Evolutionary conservation across 1,139 yeast species (phyloP).

Genomic region (Pichia sorboxylosa): DNA sequence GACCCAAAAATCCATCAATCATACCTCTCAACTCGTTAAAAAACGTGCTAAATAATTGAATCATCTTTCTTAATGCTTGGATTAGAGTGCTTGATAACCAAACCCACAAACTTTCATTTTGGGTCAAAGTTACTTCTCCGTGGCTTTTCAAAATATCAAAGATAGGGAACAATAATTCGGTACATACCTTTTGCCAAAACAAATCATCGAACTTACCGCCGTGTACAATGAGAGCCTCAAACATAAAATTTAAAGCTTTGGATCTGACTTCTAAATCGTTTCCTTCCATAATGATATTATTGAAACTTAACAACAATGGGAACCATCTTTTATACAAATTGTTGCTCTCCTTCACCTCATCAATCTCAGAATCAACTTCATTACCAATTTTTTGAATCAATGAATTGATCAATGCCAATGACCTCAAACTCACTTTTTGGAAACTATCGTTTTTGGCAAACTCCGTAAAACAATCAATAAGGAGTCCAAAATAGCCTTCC

Average conservation of each 20-base stretch:
- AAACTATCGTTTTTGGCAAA: constrained; percentile 75
- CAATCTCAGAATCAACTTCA: constrained; percentile 11
- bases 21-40: constrained; percentile 62
- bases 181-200: constrained; percentile 78
- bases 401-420: constrained; percentile 63
- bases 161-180: constrained; percentile 76
- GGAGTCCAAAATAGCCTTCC: constrained; percentile 65
- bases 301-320: constrained; percentile 76
- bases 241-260: constrained; percentile 69
- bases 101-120: constrained; percentile 70
- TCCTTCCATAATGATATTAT: constrained; percentile 85
- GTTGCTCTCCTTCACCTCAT: constrained; percentile 27
- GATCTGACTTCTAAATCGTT: constrained; percentile 92
- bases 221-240: constrained; percentile 67
- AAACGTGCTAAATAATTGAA: constrained; percentile 70
- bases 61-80: constrained; percentile 86
- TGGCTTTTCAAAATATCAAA: constrained; percentile 69
- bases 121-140: constrained; percentile 61
- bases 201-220: constrained; percentile 64
- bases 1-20: constrained; percentile 66
- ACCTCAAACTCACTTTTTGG: constrained; percentile 70
- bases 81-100: constrained; percentile 95
- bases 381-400: constrained; percentile 52
- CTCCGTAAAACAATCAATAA: constrained; percentile 68
- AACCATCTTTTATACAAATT: constrained; percentile 48